phyloP scores from a whole-genome alignment of 2,329 filamentous ascomycete genomes.

The Xylariomycetidae sp. region DNA sequence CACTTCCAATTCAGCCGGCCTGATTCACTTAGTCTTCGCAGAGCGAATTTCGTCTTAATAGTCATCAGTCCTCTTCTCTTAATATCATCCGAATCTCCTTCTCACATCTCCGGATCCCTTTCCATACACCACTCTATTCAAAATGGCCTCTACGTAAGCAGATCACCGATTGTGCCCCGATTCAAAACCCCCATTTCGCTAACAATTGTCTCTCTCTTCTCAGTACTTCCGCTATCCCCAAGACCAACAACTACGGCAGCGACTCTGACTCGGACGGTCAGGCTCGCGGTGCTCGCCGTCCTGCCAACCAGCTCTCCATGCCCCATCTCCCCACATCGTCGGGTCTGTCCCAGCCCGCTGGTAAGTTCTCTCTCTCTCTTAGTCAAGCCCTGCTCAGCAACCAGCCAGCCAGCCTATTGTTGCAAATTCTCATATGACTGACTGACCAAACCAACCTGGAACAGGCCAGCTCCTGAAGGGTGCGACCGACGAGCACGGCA shows the following conservation, averaged over 20 bases:
- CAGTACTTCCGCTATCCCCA: conserved; percentile 20
- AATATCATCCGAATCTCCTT: conserved; percentile 1
- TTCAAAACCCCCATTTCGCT: too few relatives aligned
- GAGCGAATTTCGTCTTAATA: conserved; percentile 5
- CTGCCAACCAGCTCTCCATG: conserved; percentile 14
- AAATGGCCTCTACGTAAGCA: conserved; percentile 23
- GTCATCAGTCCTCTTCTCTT: conserved; percentile 1
- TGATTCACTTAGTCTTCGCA: conserved; percentile 11
- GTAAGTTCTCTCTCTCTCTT: conserved; percentile 16
- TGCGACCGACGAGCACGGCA: conserved; percentile 51
- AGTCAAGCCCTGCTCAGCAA: too few relatives aligned
- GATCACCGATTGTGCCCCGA: too few relatives aligned
- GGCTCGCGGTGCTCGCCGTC: conserved; percentile 22
- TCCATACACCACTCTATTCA: conserved; percentile 10
- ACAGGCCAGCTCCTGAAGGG: conserved; percentile 52
- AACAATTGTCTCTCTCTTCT: not conserved
- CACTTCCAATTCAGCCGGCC: conserved; percentile 20
- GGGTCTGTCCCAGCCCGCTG: conserved; percentile 19
- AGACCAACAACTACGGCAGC: conserved; percentile 27
- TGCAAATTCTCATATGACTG: not conserved
- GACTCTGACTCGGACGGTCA: conserved; percentile 34
- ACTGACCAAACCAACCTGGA: not conserved
- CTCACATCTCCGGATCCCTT: conserved; percentile 10
- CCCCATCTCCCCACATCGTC: conserved; percentile 19
- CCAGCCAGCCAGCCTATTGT: conserved; percentile 18